Evolutionary conservation across 176 grass and related monocot genomes (phyloP), one percentile per base, ranked within the genome.

Genomic region (Aechmea fasciata): DNA sequence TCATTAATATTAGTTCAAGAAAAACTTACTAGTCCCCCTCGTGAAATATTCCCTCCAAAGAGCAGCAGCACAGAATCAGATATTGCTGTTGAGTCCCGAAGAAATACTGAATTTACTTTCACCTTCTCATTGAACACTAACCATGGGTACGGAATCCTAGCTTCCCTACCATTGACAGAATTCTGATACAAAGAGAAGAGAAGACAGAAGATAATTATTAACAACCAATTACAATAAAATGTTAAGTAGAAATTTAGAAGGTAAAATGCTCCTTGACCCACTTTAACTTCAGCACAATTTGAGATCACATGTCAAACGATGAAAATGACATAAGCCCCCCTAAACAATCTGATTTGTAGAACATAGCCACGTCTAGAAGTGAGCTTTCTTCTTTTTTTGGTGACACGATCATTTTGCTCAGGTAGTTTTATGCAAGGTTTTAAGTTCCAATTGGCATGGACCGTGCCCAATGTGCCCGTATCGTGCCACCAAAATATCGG

Each of bases 111-210:
- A 73, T 99, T 99, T 24, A 99, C 94, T 74, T 99, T 99, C 71
- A 99, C 86, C 67, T 99, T 99, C 72, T 99, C 94, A 62, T 99
- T 99, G 73, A 99, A 99, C 57, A 99, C 87, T 80, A 99, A 72
- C 94, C 94, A 99, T 23, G 94, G 94, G 68, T 90, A 93, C 72
- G 89, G 89, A 83, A 99, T 99, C 71, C 84, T 90, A 22, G 69
- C 52, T 79, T 90, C 94, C 76, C 86, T 86, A 26, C 94, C 89
- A 73, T 99, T 99, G 49, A 99, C 94, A 51, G 94, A 99, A 90
- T 88, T 99, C 94, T 99, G 78, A 1, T 85, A 83, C 12, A 81
- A 85, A n/a, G 70, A 28, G 78, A 66, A 15, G 23, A 2, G 1
- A 79, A 64, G 47, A 48, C 52, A 61, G 11, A 61, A 41, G 4